A percentile compares a stretch with the other conserved stretches of the same genome.
Conservation (phyloP, 441 rosid species). For the Jatropha multifida region DNA sequence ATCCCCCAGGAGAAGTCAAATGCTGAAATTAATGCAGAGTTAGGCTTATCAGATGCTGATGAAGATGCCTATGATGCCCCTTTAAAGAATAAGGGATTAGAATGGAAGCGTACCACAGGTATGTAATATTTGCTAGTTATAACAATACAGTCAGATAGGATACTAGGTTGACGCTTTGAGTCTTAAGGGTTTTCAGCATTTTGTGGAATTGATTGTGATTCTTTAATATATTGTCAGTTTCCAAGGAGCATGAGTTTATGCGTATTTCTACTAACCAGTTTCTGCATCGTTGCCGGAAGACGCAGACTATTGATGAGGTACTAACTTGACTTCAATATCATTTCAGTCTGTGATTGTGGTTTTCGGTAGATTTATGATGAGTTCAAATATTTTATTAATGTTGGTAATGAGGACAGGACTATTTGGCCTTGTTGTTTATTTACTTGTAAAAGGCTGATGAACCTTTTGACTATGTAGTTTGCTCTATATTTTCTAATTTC, state of each 20-base stretch:
- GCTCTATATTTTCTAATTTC: neutral
- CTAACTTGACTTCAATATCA: constrained; percentile 28
- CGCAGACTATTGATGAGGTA: constrained; percentile 97
- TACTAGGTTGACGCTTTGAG: constrained; percentile 12
- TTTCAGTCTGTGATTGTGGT: constrained; percentile 5
- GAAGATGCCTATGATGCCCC: constrained; percentile 69
- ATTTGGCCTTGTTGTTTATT: neutral
- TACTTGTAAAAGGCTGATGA: constrained; percentile 5
- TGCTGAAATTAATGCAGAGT: constrained; percentile 86
- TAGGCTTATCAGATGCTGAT: constrained; percentile 86
- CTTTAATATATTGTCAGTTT: constrained; percentile 41
- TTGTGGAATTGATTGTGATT: constrained; percentile 16
- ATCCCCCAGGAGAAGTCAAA: constrained; percentile 89
- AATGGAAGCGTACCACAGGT: constrained; percentile 53
- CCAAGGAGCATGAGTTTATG: constrained; percentile 58
- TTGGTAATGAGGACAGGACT: neutral
- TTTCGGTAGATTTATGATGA: constrained; percentile 6
- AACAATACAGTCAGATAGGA: constrained; percentile 13
- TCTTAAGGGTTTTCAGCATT: constrained; percentile 8
- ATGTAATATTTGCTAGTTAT: constrained; percentile 23
- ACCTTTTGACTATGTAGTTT: constrained; percentile 9
- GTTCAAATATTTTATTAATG: neutral
- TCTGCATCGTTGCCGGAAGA: constrained; percentile 81
- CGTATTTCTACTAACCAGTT: constrained; percentile 73
- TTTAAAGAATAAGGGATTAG: constrained; percentile 47